Base-by-base conservation (phyloP, 352 stramenopile genomes). In the Blastocystis hominis region DNA sequence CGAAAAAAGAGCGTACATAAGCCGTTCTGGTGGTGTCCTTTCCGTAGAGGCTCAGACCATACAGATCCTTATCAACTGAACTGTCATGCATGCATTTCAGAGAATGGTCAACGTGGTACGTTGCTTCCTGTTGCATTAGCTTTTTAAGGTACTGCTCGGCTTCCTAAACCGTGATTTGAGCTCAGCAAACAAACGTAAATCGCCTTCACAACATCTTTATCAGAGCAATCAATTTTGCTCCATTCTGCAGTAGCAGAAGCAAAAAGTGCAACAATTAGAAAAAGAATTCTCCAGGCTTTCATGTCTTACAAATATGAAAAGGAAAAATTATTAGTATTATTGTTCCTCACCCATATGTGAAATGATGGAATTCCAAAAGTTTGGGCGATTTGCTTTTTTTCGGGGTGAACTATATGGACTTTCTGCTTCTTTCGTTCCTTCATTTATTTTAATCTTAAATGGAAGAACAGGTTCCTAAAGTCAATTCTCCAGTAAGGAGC, bases 121-220 rank as follows among this genome's bases (percentile, higher is more conserved):
- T 64, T 3, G 44, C 44, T 34, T 17, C 24, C 20, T n/a, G 4
- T 36, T 17, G 38, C 3, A 80, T 40, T 9, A 47, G 55, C 30
- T 80, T 46, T 46, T 80, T 62, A 42, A 84, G 66, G 13, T 64
- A n/a, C 34, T 17, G 50, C 30, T 34, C 47, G 20, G 53, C 55
- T 2, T 15, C 40, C 72, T 84, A 84, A 7, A 30, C 3, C 15
- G 44, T 38, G 44, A 47, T 9, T 30, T 7, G 34, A 30, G 17
- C 3, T 44, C 3, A n/a, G 3, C 10, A 64, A 3, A 42, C 5
- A 0, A 38, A 84, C 72, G 34, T 84, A 44, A 46, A 84, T 68
- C 6, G 72, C 72, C 56, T 84, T 84, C 17, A 68, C 20, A 34
- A 84, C 55, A n/a, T 64, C 24, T 6, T 66, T 84, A 44, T 68